Conservation (phyloP, 2,329 filamentous ascomycete species). For the Nemania diffusa region DNA sequence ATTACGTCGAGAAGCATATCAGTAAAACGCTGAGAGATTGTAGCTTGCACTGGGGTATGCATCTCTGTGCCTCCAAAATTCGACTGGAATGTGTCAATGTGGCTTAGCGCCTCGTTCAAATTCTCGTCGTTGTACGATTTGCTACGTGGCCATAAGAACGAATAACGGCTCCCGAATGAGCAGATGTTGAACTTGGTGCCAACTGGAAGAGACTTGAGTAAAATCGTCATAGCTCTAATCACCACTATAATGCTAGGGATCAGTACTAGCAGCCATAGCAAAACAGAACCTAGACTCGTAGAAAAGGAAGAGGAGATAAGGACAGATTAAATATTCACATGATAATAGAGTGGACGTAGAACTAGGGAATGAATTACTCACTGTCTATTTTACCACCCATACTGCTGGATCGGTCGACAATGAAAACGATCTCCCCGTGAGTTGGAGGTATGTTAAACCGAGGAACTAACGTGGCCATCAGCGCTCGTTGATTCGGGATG, state of each 20-base stretch:
- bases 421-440: conserved; percentile 33
- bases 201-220: conserved; percentile 32
- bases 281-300: neutral
- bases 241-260: conserved; percentile 14
- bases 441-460: conserved; percentile 24
- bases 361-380: conserved; percentile 6
- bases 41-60: conserved; percentile 9
- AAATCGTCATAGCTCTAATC: conserved; percentile 26
- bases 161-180: conserved; percentile 28
- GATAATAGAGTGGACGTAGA: neutral
- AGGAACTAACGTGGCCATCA: conserved; percentile 35
- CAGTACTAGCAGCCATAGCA: neutral
- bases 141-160: conserved; percentile 32
- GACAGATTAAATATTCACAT: neutral
- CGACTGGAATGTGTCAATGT: conserved; percentile 8
- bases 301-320: too few species aligned
- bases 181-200: conserved; percentile 33
- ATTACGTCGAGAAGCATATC: conserved; percentile 30
- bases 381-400: conserved; percentile 27
- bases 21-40: conserved; percentile 16
- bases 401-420: conserved; percentile 33
- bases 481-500: conserved; percentile 27
- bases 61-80: conserved; percentile 31
- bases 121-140: conserved; percentile 22
- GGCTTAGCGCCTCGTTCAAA: conserved; percentile 22